Conservation (phyloP, 768 basidiomycete species). For the Boletales sp. region DNA sequence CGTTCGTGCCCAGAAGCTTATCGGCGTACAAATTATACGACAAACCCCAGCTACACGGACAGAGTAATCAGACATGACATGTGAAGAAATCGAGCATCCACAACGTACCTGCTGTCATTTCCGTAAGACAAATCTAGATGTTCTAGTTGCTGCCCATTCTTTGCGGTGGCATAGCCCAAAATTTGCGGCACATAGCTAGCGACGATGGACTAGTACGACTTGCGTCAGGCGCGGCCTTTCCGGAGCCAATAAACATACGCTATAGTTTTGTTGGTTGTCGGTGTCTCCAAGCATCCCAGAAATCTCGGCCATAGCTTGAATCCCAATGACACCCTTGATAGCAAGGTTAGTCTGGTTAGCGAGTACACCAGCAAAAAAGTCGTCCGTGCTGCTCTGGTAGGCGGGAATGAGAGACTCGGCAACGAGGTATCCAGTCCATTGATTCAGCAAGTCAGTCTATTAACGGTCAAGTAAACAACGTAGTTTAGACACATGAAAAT, state of each 20-base stretch:
- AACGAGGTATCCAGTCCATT: constrained; percentile 65
- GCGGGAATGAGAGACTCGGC: constrained; percentile 46
- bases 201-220: constrained; percentile 44
- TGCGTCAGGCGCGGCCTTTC: neutral
- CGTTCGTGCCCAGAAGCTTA: constrained; percentile 48
- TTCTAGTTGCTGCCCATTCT: constrained; percentile 39
- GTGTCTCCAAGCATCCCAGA: constrained; percentile 41
- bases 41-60: constrained; percentile 46
- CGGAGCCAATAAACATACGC: constrained; percentile 15
- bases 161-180: constrained; percentile 48
- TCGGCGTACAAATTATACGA: constrained; percentile 65
- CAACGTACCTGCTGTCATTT: constrained; percentile 41
- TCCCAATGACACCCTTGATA: constrained; percentile 68
- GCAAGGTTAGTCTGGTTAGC: constrained; percentile 68
- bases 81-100: neutral
- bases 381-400: constrained; percentile 49
- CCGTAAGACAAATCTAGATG: constrained; percentile 51
- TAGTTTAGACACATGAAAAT: neutral
- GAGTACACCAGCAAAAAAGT: constrained; percentile 46
- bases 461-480: neutral
- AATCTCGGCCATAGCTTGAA: constrained; percentile 61
- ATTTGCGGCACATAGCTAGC: constrained; percentile 51
- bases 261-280: constrained; percentile 39
- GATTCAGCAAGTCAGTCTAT: constrained; percentile 50
- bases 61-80: neutral